Base-by-base conservation (phyloP, 1,284 basidiomycete species). In the Leccinum pallidistipes region DNA sequence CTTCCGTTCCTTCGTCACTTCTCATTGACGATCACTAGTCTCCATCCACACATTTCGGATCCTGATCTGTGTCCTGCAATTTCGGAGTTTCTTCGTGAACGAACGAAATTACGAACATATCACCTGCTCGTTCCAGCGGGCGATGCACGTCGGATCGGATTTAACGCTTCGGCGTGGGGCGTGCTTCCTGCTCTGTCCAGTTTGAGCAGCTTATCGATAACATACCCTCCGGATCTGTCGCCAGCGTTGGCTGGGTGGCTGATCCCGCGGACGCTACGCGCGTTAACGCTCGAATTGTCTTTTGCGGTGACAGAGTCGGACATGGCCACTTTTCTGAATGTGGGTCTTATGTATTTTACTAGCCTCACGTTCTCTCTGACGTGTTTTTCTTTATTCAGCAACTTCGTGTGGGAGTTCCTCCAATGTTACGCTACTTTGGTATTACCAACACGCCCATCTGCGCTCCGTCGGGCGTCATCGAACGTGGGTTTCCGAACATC, bases 151-250 rank as follows among this genome's bases (percentile, higher is more conserved):
- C 76, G 79, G 11, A 78, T 86, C 11, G 87, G 88, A 21, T 89
- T 87, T 65, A 85, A 88, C 64, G 86, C 87, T 1, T 80, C 83
- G 0, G 79, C 86, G 7, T 88, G 87, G 86, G 87, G 88, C 12
- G 83, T 89, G n/a, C 76, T 90, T 12, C 87, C 88, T 0, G 80
- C 79, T 4, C 71, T 90, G 32, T 74, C 74, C 11, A 77, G 76
- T 16, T 70, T 90, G 59, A 79, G 73, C 27, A 80, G 78, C 54
- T 68, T 90, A 56, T 80, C 78, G 43, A 86, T 89, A 57, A 84
- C 84, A 10, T 83, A 88, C 65, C 87, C 88, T 3, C 77, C 78
- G 65, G 87, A 89, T 69, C 74, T 90, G 36, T 81, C 86, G 0
- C 80, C 86, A 0, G 81, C 85, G 0, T 73, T 90, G 36, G 86